Conservation (phyloP, 1,284 basidiomycete species). For the Chondrostereum purpureum region DNA sequence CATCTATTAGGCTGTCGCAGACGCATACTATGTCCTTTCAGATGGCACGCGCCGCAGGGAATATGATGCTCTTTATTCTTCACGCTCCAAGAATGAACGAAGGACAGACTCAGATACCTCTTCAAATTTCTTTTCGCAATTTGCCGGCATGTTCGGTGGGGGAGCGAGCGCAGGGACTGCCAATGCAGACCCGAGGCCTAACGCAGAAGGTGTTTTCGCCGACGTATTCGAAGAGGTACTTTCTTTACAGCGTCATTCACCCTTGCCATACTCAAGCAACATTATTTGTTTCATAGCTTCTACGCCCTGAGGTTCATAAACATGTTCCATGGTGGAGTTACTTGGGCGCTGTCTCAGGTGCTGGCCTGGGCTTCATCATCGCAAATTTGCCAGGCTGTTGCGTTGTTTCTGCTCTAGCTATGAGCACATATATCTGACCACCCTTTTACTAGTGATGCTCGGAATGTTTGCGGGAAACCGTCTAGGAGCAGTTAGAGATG, state of each 20-base stretch:
- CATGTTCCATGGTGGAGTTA: constrained; percentile 71
- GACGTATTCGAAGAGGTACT: constrained; percentile 86
- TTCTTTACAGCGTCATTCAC: constrained; percentile 8
- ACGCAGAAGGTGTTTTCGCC: constrained; percentile 78
- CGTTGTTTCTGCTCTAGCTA: neutral
- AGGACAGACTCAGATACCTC: constrained; percentile 62
- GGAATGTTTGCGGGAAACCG: constrained; percentile 82
- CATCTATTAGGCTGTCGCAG: constrained; percentile 68
- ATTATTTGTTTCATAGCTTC: constrained; percentile 40
- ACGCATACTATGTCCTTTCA: constrained; percentile 94
- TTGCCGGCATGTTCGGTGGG: constrained; percentile 60
- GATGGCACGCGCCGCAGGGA: constrained; percentile 74
- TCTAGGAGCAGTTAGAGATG: constrained; percentile 83
- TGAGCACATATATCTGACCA: neutral
- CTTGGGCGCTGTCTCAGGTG: constrained; percentile 50
- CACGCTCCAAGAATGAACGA: constrained; percentile 41
- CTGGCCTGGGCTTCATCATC: constrained; percentile 79
- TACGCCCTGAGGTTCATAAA: constrained; percentile 73
- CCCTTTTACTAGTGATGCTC: constrained; percentile 40
- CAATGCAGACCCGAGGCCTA: constrained; percentile 45
- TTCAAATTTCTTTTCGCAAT: constrained; percentile 72
- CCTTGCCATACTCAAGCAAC: constrained; percentile 1
- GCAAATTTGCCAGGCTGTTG: constrained; percentile 76
- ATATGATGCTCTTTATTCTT: constrained; percentile 70
- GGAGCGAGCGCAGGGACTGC: constrained; percentile 22